Evolutionary conservation across 768 basidiomycete genomes (phyloP).

Genomic region (Boletus subcaerulescens): DNA sequence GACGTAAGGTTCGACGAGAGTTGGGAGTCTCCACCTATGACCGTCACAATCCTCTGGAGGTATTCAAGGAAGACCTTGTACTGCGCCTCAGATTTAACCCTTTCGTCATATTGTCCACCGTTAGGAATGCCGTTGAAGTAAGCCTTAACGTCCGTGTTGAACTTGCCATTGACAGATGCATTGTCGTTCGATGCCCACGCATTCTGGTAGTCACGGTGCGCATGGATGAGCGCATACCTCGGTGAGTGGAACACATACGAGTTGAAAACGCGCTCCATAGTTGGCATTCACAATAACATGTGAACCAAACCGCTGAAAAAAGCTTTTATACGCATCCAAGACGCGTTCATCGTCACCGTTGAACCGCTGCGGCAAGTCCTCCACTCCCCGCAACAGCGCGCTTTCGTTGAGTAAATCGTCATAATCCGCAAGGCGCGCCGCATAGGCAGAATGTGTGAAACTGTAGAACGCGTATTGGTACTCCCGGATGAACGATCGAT

Average conservation of each 20-base stretch:
- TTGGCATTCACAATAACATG: conserved; percentile 1
- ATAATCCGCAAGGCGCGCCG: conserved; percentile 1
- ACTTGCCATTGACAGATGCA: not conserved
- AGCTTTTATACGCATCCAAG: not conserved
- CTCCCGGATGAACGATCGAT: not conserved
- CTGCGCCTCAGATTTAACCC: conserved; percentile 4
- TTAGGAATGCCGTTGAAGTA: conserved; percentile 2
- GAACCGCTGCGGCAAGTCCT: not conserved
- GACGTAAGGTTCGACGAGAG: not conserved
- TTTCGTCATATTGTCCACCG: conserved; percentile 1
- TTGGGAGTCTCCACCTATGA: not conserved
- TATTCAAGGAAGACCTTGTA: conserved; percentile 4
- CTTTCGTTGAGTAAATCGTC: not conserved
- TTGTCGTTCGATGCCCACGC: not conserved
- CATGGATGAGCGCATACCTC: not conserved
- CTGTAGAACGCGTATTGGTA: conserved; percentile 4
- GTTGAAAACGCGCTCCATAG: conserved; percentile 4
- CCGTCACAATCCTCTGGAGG: conserved; percentile 4
- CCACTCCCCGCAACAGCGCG: not conserved
- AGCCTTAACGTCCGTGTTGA: conserved; percentile 1
- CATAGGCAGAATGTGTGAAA: not conserved
- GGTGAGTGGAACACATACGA: not conserved
- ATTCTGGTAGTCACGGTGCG: not conserved
- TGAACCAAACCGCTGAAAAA: conserved; percentile 1
- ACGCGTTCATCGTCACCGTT: not conserved